A percentile compares a stretch with the other conserved stretches of the same genome.
phyloP scores from a whole-genome alignment of 371 early-diverging fungal genomes.

The Saksenaea oblongispora region DNA sequence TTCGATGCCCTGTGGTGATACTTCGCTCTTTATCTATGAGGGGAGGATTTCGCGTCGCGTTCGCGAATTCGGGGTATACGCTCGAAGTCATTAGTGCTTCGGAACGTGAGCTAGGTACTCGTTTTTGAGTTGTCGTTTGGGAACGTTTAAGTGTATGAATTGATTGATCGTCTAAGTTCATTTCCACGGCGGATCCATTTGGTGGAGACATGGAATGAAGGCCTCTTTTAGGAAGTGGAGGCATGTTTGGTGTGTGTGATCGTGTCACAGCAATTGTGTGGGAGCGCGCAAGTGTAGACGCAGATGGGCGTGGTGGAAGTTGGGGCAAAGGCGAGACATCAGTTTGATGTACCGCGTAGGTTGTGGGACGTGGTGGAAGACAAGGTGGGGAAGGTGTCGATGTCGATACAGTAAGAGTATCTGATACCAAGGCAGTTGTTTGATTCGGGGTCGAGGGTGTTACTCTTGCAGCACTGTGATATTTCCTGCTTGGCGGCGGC shows the following conservation, averaged over 20 bases:
- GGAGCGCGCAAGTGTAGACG: constrained; percentile 36
- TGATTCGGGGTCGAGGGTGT: neutral
- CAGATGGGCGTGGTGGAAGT: constrained; percentile 43
- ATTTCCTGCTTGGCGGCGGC: constrained; percentile 44
- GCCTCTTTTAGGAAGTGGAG: neutral
- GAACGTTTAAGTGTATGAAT: neutral
- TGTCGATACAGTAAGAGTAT: constrained; percentile 2
- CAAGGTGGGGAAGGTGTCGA: constrained; percentile 16
- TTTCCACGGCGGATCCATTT: neutral
- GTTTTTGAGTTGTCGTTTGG: neutral
- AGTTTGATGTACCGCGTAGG: constrained; percentile 3
- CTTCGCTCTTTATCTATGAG: constrained; percentile 9
- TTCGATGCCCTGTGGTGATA: constrained; percentile 14
- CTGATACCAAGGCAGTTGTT: constrained; percentile 5
- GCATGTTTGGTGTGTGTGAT: neutral
- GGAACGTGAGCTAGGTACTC: neutral
- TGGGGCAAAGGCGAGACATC: constrained; percentile 24
- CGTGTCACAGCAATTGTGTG: constrained; percentile 19
- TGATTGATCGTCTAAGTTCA: neutral
- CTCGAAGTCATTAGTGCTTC: neutral
- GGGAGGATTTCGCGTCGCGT: constrained; percentile 9
- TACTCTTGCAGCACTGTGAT: constrained; percentile 24
- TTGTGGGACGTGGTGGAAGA: constrained; percentile 16
- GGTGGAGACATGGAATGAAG: neutral
- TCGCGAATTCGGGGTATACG: constrained; percentile 3